Evolutionary conservation across 768 basidiomycete genomes (phyloP), one percentile per base, ranked within the genome.

Genomic region (Boletus subcaerulescens): DNA sequence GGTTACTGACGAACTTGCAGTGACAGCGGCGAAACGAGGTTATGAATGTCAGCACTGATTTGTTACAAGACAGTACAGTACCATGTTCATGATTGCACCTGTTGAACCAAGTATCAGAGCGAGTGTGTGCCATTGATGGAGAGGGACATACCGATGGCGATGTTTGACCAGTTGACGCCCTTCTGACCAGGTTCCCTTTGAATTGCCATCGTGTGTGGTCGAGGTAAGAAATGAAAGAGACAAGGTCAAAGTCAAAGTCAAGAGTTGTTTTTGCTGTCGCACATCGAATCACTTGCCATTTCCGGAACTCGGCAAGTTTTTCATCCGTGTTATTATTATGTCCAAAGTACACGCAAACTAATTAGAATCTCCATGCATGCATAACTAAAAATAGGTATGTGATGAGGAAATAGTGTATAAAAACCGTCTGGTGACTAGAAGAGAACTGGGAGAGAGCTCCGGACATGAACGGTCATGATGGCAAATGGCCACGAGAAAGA

Each of bases 71-170:
- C 68, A 61, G 69, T 72, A 59, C 63, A 65, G 15, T 76, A 96
- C 93, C 91, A 99, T 91, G 80, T 98, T 98, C 96, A 98, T 98
- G 68, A 97, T 93, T 57, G 78, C 95, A 75, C 95, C 94, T 93
- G 60, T 54, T 40, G 48, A 32, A 56, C 36, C 55, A 50, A 15
- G 33, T 44, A 52, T 63, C 22, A 63, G 58, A 61, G 65, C 31
- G 70, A 47, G 49, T 40, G 46, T 5, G 20, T 57, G 58, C 45
- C 11, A 50, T 60, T 62, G 61, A 57, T 11, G 55, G 43, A 62
- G 47, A 60, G 43, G 60, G 22, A 73, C 90, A 64, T 69, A 93
- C 92, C 92, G 71, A 96, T 87, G 60, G 91, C 93, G 76, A 95
- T 94, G 76, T 94, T 95, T 64, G 90, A 91, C 91, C 91, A 95